Evolutionary conservation across 1,139 yeast genomes (phyloP).

Genomic region (Protomyces macrosporus): DNA sequence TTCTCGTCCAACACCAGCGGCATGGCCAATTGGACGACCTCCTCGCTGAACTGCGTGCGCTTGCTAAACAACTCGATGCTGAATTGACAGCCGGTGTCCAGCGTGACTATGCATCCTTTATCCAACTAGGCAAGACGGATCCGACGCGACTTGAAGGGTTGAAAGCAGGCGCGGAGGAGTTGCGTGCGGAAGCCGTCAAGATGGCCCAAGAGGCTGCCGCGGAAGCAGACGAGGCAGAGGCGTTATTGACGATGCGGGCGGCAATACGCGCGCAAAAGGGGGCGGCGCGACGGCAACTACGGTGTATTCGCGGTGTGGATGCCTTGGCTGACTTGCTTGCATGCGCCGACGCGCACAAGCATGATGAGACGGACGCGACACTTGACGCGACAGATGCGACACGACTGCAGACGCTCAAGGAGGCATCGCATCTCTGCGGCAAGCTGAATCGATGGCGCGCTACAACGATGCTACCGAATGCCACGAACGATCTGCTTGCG

Average conservation of each 20-base stretch:
- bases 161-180: background rate
- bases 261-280: background rate
- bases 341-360: background rate
- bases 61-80: conserved; percentile 4
- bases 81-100: conserved; percentile 11
- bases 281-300: background rate
- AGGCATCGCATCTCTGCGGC: too few species aligned
- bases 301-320: background rate
- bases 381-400: too few species aligned
- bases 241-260: background rate
- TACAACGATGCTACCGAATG: background rate
- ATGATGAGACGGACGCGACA: too few species aligned
- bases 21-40: conserved; percentile 22
- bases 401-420: too few species aligned
- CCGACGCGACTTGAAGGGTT: conserved; percentile 7
- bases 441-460: too few species aligned
- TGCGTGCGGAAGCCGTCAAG: background rate
- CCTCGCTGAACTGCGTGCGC: conserved; percentile 9
- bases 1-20: conserved; percentile 12
- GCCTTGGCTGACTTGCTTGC: background rate
- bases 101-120: conserved; percentile 20
- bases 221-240: background rate
- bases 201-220: background rate
- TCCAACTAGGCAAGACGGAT: conserved; percentile 13
- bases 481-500: background rate